Percentiles rank a stretch among this genome's conserved stretches.
Conservation (phyloP, 371 early-diverging fungal genomes). For the Batrachochytrium dendrobatidis region DNA sequence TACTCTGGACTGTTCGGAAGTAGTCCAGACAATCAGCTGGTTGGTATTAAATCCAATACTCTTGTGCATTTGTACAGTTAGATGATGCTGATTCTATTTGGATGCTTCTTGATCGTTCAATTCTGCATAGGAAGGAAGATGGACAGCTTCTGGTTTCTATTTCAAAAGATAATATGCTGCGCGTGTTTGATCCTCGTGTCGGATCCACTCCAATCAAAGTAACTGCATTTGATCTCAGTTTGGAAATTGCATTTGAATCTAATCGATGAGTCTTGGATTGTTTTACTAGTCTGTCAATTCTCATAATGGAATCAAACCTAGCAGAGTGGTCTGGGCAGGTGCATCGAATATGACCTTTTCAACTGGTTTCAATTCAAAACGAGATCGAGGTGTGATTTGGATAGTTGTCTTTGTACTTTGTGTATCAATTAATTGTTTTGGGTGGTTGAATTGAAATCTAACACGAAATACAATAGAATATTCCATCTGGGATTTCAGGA, state of each 20-base stretch:
- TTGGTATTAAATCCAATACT: no score
- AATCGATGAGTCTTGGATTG: no score
- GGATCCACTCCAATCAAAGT: background rate
- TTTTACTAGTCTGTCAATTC: background rate
- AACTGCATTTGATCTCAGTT: no score
- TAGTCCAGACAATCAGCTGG: constrained; percentile 48
- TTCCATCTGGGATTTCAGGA: constrained; percentile 63
- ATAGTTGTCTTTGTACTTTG: background rate
- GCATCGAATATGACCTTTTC: constrained; percentile 53
- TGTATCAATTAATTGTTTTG: constrained; percentile 8
- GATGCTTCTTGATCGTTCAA: no score
- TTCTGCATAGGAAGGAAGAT: constrained; percentile 43
- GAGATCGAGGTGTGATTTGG: constrained; percentile 30
- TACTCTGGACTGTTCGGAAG: constrained; percentile 20
- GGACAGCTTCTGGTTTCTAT: constrained; percentile 52
- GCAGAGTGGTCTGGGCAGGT: constrained; percentile 61
- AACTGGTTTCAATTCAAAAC: constrained; percentile 59
- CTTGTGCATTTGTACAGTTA: no score
- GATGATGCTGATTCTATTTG: no score
- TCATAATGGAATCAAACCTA: constrained; percentile 51
- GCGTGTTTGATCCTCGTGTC: constrained; percentile 59
- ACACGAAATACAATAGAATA: constrained; percentile 33
- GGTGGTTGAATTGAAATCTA: constrained; percentile 2
- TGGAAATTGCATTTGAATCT: no score
- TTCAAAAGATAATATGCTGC: constrained; percentile 45